These are phyloP conservation scores for Yarrowia sp. DNA, from an alignment of 805 yeast species.

Conservation along the genomic window DNA sequence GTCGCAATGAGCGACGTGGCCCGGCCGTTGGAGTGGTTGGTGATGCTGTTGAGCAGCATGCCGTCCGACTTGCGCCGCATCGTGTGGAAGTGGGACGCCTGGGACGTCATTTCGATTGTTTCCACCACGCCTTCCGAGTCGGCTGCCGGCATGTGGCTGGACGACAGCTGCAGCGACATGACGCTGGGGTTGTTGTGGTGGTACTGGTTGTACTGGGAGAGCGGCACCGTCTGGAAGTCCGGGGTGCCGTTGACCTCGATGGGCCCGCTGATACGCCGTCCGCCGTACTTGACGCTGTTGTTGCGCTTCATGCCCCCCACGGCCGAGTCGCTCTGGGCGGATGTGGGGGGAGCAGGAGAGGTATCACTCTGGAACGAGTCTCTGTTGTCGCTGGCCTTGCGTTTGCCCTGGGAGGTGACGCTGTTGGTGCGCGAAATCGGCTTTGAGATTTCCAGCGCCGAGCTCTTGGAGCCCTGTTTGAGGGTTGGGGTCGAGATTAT, in stretches of 20 bases:
- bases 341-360: not conserved
- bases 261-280: not conserved
- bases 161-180: not conserved
- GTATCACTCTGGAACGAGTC: not conserved
- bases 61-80: constrained; percentile 2
- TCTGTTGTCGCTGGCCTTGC: not conserved
- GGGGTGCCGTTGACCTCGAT: constrained; percentile 16
- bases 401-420: not conserved
- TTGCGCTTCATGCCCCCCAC: not conserved
- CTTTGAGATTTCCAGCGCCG: not conserved
- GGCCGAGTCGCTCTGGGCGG: not conserved
- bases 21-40: not conserved
- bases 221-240: not conserved
- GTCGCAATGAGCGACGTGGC: not conserved
- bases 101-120: constrained; percentile 18
- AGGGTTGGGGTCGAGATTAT: not conserved
- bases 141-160: not conserved
- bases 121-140: not conserved
- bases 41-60: not conserved
- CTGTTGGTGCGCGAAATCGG: not conserved
- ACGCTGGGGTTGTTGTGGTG: not conserved
- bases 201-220: not conserved
- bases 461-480: not conserved
- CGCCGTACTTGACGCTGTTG: not conserved
- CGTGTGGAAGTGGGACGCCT: constrained; percentile 8